A percentile compares a stretch with the other conserved stretches of the same genome.
Conservation (phyloP, 345 rosid species). For the Arabis alpina region DNA sequence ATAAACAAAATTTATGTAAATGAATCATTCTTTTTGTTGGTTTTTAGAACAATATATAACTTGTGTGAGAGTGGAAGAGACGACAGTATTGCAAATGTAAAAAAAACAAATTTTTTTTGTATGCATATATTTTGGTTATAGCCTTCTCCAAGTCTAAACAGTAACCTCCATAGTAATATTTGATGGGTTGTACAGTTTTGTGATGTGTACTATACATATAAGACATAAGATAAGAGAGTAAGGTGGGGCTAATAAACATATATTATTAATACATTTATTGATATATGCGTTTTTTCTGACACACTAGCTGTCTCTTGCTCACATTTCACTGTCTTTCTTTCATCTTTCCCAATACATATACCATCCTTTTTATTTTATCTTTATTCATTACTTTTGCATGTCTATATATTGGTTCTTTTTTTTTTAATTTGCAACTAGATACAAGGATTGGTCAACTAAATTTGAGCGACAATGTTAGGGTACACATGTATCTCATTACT, state of each 20-base stretch:
- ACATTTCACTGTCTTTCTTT: slow-evolving; percentile 42
- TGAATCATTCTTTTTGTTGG: slow-evolving; percentile 15
- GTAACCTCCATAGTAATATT: not conserved
- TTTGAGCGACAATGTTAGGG: not conserved
- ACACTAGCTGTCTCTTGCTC: slow-evolving; percentile 46
- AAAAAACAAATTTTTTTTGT: not conserved
- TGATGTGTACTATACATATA: slow-evolving; percentile 26
- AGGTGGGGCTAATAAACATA: slow-evolving; percentile 19
- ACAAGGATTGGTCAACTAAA: slow-evolving; percentile 9
- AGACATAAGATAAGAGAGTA: slow-evolving; percentile 23
- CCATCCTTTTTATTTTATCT: slow-evolving; percentile 21
- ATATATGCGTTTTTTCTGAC: slow-evolving; percentile 39
- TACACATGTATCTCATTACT: no score
- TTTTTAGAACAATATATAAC: not conserved
- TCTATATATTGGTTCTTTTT: not conserved
- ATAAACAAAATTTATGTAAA: not conserved
- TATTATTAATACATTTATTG: slow-evolving; percentile 24
- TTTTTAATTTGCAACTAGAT: not conserved
- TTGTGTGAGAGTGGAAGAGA: not conserved
- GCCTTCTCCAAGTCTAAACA: not conserved
- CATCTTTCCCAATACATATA: slow-evolving; percentile 39
- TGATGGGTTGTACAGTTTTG: slow-evolving; percentile 13
- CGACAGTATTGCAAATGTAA: not conserved
- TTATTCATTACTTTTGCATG: slow-evolving; percentile 32
- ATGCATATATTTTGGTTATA: not conserved